phyloP scores from a whole-genome alignment of 2,329 filamentous ascomycete species.

The Gaeumannomyces sp. region DNA sequence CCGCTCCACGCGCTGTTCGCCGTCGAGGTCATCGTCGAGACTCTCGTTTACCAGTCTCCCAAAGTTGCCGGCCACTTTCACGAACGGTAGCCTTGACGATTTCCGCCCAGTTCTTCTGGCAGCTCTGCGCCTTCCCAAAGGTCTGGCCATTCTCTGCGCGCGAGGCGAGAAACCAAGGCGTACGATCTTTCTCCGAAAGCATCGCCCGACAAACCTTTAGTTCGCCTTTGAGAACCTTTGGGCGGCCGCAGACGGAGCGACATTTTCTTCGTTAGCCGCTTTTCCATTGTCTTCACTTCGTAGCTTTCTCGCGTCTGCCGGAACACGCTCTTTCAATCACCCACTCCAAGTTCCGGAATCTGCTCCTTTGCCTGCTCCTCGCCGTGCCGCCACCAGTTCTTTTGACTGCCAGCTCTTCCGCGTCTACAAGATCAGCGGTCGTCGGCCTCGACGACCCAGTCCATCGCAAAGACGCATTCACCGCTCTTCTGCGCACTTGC shows the following conservation, averaged over 20 bases:
- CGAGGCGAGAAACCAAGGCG: not conserved
- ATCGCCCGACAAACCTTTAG: not conserved
- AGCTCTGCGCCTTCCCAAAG: not conserved
- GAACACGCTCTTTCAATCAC: not conserved
- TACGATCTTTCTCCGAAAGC: not conserved
- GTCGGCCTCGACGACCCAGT: constrained; percentile 15
- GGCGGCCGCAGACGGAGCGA: not conserved
- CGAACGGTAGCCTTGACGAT: constrained; percentile 2
- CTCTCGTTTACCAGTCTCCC: constrained; percentile 6
- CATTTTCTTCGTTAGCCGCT: not conserved
- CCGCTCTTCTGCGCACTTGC: constrained; percentile 59
- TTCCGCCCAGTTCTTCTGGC: not conserved
- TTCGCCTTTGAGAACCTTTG: not conserved
- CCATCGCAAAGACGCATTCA: constrained; percentile 62
- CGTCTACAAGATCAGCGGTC: not conserved
- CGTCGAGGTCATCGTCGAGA: constrained; percentile 8
- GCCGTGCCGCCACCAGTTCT: not conserved
- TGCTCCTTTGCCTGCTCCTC: not conserved
- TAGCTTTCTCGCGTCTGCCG: not conserved
- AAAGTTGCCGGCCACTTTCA: constrained; percentile 2
- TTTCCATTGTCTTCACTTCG: constrained; percentile 1
- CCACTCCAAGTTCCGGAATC: not conserved
- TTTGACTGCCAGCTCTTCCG: not conserved
- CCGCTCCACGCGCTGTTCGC: constrained; percentile 1
- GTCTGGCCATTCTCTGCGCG: not conserved